These are phyloP conservation scores for Croton setiger DNA, from an alignment of 441 rosid genomes.

Conservation along the genomic window DNA sequence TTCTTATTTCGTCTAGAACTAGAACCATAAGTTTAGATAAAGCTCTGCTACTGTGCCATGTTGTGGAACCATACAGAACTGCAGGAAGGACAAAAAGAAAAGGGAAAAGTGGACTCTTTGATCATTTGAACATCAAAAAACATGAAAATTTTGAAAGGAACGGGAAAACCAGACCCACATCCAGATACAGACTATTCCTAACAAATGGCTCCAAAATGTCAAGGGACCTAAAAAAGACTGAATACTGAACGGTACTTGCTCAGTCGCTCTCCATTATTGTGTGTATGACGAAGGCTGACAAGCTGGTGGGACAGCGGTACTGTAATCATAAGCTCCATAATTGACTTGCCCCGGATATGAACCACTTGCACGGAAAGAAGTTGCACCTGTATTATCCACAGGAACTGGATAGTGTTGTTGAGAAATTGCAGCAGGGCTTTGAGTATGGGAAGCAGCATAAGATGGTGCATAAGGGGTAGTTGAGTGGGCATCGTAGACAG, in stretches of 20 bases:
- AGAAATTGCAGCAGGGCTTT: constrained; percentile 36
- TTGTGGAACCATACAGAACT: too few relatives aligned
- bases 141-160: too few relatives aligned
- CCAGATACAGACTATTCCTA: neutral
- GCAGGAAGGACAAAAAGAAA: too few relatives aligned
- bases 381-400: constrained; percentile 22
- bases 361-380: constrained; percentile 26
- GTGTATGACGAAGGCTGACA: constrained; percentile 41
- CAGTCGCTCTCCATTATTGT: constrained; percentile 21
- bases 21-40: too few relatives aligned
- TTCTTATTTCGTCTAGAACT: too few relatives aligned
- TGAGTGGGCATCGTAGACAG: constrained; percentile 34
- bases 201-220: neutral
- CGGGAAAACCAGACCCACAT: too few relatives aligned
- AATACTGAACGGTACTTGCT: too few relatives aligned
- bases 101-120: too few relatives aligned
- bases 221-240: too few relatives aligned
- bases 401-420: constrained; percentile 39
- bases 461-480: constrained; percentile 28
- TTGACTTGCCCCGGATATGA: constrained; percentile 35
- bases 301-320: constrained; percentile 27
- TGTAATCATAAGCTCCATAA: constrained; percentile 40
- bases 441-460: constrained; percentile 33
- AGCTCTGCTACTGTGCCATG: too few relatives aligned
- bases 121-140: too few relatives aligned